Base-by-base conservation (phyloP, 345 rosid genomes). In the Moringa oleifera region DNA sequence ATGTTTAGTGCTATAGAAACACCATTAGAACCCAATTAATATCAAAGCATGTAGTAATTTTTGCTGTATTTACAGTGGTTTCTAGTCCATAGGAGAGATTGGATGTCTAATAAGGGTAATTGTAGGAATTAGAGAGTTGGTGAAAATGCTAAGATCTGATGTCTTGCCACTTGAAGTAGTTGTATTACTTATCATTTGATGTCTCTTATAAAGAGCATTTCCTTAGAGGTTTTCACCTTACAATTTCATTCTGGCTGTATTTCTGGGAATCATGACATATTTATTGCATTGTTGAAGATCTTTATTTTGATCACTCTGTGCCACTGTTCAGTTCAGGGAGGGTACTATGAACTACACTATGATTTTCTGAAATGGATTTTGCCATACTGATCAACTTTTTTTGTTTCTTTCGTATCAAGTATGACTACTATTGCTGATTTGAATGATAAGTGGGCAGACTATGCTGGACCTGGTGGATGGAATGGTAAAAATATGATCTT, bases 391-490 rank as follows among this genome's bases (percentile, higher is more conserved):
- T 53, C 64, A 65, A 51, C n/a, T 52, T 37, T 24, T 37, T 23
- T 55, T 66, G 49, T 20, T 57, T 78, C 5, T 63, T 55, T 67
- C 47, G 62, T 63, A 52, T 70, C 72, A 62, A 90, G 99, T 83
- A 90, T 94, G 99, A 90, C 90, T 52, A 76, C 87, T 7, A 85
- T 86, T 64, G 99, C 99, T 45, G 99, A 94, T 80, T 68, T 86
- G 73, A 94, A 94, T 72, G 77, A 94, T 73, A 88, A 88, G 74
- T 90, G 99, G 99, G 97, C 97, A 20, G 67, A 95, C 22, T 86
- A 88, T 79, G 99, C 99, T 0, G 99, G 97, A 71, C 97, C 99
- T 55, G 95, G 97, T 64, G 99, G 97, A 79, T 94, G 99, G 99
- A 94, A 94, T 75, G 99, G 99, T 90, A 82, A 77, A 46, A 53